phyloP scores from a whole-genome alignment of 1,284 basidiomycete species.

The Singerocomus rubriflavus region DNA sequence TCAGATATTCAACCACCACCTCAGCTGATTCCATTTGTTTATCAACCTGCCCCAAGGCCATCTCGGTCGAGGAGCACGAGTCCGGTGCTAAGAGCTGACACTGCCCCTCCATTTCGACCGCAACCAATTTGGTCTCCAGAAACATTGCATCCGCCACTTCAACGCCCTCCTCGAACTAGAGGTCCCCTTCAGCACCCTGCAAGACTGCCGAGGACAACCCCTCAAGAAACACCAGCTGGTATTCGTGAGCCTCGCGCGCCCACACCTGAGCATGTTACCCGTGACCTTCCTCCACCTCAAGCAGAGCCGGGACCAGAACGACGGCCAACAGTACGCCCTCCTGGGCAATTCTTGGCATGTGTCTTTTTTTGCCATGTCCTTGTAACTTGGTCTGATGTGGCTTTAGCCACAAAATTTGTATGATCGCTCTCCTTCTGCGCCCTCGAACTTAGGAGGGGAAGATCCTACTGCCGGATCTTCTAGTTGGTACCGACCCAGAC shows the following conservation, averaged over 20 bases:
- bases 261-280: conserved; percentile 8
- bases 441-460: conserved; percentile 16
- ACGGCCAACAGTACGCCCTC: conserved; percentile 24
- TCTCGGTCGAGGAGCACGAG: conserved; percentile 45
- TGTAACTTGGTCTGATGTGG: conserved; percentile 1
- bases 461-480: conserved; percentile 13
- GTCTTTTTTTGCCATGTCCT: not conserved
- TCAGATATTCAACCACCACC: conserved; percentile 50
- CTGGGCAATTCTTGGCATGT: conserved; percentile 23
- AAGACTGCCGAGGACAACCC: not conserved
- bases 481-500: conserved; percentile 26
- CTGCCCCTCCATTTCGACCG: conserved; percentile 23
- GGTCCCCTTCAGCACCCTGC: conserved; percentile 5
- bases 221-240: conserved; percentile 10
- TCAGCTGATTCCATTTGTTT: conserved; percentile 49
- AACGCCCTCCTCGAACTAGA: conserved; percentile 8
- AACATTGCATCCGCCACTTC: conserved; percentile 12
- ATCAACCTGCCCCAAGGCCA: conserved; percentile 44
- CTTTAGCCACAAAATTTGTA: conserved; percentile 24
- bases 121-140: conserved; percentile 22
- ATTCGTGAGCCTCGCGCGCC: conserved; percentile 9
- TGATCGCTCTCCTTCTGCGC: conserved; percentile 28
- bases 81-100: conserved; percentile 25
- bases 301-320: conserved; percentile 16
- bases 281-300: conserved; percentile 14